Evolutionary conservation across 2,329 filamentous ascomycete genomes (phyloP), one percentile per base, ranked within the genome.

Genomic region (Ceratocystis colombiana): DNA sequence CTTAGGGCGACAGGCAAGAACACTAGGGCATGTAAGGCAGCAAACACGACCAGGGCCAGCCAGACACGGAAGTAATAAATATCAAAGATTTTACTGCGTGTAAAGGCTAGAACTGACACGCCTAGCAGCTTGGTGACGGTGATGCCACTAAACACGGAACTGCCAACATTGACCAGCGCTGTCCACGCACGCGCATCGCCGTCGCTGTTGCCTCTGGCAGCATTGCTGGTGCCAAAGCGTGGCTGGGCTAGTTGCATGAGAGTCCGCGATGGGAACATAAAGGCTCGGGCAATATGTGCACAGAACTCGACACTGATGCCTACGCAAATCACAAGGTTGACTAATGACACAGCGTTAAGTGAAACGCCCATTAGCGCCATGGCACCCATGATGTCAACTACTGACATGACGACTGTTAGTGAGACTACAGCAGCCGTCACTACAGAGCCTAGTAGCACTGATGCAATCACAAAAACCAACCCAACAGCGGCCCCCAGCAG

Each of bases 51-150:
- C 65, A 99, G 82, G 5, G 92, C 88, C 20, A 96, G 79, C 94
- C 94, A 99, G 55, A 99, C 89, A 55, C 94, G 84, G 81, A 99
- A 99, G 77, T 99, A 99, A 77, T 99, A 99, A 67, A 99, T 90
- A 78, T 99, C 95, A 72, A 99, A 99, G 73, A 99, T 99, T 83
- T 97, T 99, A 75, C 90, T 96, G 64, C 89, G 81, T 6, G 94
- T 99, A 73, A 96, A 99, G 0, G 94, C 94, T 22, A 99, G 79
- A 45, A 99, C 94, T 59, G 83, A 87, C 0, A 99, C 93, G 2
- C 94, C 94, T 1, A 99, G 79, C 1, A 99, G 82, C 76, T 99
- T 99, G 1, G 94, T 99, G 64, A 99, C 81, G 0, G 93, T 97
- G 74, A 99, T 99, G 1, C 94, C 94, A 41, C 89, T 95, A 73